Evolutionary conservation across 2,329 filamentous ascomycete species (phyloP), one percentile per base, ranked within the genome.

Genomic region (Apiospora rasikravindrae): DNA sequence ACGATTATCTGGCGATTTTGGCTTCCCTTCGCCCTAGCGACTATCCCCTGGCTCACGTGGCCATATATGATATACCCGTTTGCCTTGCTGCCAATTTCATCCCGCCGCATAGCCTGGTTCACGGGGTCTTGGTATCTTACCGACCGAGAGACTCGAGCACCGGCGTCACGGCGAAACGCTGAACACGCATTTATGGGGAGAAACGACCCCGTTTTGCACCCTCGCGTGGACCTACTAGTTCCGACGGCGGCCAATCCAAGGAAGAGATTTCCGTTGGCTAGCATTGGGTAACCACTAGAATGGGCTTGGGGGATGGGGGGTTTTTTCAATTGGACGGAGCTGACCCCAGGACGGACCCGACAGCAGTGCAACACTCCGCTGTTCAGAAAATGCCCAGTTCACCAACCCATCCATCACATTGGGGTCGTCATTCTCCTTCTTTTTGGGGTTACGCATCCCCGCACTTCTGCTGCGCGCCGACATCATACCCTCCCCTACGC

Each of bases 21-120:
- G 33, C 33, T 64, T 64, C 57, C 57, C 33, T 64, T 64, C 57
- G 57, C 57, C 57, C 57, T 64, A 64, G 57, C 19, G 57, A 64
- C 8, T 14, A 64, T 40, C 33, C 33, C 22, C 11, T 61, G 53
- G 57, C 57, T 33, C 57, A 64, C 57, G 57, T 33, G 57, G 29
- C n/a, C n/a, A 13, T n/a, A n/a, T 40, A 64, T 40, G 10, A 22
- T 22, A 19, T 33, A 22, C 16, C 16, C 8, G 33, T 37, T 37
- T 11, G 53, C 22, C 16, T 22, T 33, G 29, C 53, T 61, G 16
- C 19, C 29, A 8, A 22, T 61, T 14, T 11, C 11, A 29, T 57
- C 53, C 11, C 8, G 29, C 26, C 33, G 53, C 53, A 33, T 57
- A 33, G 4, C 33, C 53, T 13, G 57, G 16, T 40, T 11, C 19